Conservation (phyloP, 2,329 filamentous ascomycete species). For the Paecilomyces sp. region DNA sequence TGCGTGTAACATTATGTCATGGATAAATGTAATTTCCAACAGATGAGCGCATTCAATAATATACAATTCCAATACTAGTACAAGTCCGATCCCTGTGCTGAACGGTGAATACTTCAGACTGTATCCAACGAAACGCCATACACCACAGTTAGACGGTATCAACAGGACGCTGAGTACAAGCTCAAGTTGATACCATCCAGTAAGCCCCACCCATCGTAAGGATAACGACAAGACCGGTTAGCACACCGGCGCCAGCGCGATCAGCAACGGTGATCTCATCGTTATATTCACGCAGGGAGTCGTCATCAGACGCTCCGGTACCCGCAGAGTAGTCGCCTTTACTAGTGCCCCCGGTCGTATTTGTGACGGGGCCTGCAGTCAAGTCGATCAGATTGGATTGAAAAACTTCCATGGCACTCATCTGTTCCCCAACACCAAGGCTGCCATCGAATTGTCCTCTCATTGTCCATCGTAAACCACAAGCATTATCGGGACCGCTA, state of each 20-base stretch:
- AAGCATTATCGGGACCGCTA: constrained; percentile 38
- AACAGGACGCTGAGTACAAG: background rate
- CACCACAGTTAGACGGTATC: background rate
- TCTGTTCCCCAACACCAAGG: constrained; percentile 31
- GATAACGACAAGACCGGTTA: constrained; percentile 14
- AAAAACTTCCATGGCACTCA: constrained; percentile 18
- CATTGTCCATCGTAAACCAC: constrained; percentile 33
- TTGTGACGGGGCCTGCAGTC: constrained; percentile 4
- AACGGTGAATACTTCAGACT: background rate
- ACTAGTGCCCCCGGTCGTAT: constrained; percentile 2
- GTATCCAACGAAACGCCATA: background rate
- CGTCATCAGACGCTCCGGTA: background rate
- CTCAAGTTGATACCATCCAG: constrained; percentile 11
- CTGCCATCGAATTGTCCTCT: constrained; percentile 25
- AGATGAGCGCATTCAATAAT: background rate
- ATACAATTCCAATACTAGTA: background rate
- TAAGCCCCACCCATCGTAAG: constrained; percentile 14
- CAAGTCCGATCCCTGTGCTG: background rate
- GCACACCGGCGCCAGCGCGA: constrained; percentile 15
- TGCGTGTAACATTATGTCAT: background rate
- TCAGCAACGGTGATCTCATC: constrained; percentile 12
- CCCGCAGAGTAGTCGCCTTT: background rate
- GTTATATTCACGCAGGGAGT: background rate
- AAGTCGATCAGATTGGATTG: constrained; percentile 11
- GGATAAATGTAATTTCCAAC: background rate